Conservation (phyloP, 306 rosid genomes). For the Astragalus membranaceus region DNA sequence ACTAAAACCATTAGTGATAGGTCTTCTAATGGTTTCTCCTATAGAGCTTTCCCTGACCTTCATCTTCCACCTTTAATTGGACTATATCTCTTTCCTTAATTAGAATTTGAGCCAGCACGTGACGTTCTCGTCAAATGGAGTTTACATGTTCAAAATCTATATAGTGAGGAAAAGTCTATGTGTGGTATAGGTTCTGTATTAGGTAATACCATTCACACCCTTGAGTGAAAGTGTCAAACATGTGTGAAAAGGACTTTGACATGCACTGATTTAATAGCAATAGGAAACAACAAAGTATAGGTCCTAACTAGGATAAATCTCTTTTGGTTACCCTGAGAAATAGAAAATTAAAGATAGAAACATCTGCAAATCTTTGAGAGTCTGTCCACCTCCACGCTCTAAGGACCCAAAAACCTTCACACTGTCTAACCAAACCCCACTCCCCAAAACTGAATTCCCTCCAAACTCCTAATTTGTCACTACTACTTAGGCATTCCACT, state of each 20-base stretch:
- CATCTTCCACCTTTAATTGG: neutral
- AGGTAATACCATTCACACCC: neutral
- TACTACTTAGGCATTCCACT: neutral
- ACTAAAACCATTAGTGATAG: neutral
- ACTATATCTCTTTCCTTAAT: neutral
- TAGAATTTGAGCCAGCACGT: neutral
- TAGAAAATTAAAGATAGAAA: conserved; percentile 1
- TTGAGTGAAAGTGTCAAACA: neutral
- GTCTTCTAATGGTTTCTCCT: neutral
- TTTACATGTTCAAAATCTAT: neutral
- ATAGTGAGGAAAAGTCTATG: neutral
- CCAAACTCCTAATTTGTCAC: neutral
- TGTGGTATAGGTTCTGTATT: neutral
- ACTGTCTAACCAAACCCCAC: neutral
- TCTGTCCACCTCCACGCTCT: neutral
- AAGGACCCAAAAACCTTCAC: neutral
- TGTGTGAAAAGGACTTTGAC: neutral
- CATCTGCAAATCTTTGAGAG: neutral
- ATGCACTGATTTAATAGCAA: neutral
- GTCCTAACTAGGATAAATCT: neutral
- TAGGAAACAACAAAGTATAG: neutral
- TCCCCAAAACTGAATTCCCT: neutral
- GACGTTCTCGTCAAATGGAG: neutral
- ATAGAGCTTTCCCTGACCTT: neutral
- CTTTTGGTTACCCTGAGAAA: neutral